phyloP scores from a whole-genome alignment of 176 grass and related monocot genomes.

The Aegilops speltoides region DNA sequence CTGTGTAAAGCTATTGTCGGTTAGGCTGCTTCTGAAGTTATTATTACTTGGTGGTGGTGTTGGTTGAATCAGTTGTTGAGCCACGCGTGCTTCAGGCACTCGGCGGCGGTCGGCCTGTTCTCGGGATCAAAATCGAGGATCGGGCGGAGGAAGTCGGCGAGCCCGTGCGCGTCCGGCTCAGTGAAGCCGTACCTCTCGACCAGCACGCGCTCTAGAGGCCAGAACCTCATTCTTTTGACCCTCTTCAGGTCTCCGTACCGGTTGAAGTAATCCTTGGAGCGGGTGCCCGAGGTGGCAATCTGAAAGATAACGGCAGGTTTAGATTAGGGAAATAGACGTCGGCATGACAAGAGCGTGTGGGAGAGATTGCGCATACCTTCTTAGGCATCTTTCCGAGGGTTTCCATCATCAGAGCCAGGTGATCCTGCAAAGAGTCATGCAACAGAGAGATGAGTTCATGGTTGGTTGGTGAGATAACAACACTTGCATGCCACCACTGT shows the following conservation, averaged over 20 bases:
- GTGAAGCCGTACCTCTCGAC: slow-evolving; percentile 66
- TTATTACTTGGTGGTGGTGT: not conserved
- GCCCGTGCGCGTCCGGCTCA: slow-evolving; percentile 41
- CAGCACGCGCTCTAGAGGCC: slow-evolving; percentile 55
- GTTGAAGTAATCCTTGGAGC: slow-evolving; percentile 83
- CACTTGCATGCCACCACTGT: not conserved
- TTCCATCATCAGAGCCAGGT: slow-evolving; percentile 95
- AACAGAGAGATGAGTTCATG: not conserved
- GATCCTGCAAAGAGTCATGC: slow-evolving; percentile 55
- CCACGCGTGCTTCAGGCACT: slow-evolving; percentile 82
- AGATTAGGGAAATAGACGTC: not conserved
- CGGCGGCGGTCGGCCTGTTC: slow-evolving; percentile 60
- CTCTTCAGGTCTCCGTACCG: slow-evolving; percentile 78
- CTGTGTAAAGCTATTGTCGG: slow-evolving; percentile 31
- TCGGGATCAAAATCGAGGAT: slow-evolving; percentile 77
- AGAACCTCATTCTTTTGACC: slow-evolving; percentile 67
- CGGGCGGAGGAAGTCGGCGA: slow-evolving; percentile 66
- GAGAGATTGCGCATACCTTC: slow-evolving; percentile 44
- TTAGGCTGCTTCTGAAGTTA: not conserved
- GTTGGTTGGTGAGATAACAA: slow-evolving; percentile 16
- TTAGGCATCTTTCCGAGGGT: slow-evolving; percentile 84
- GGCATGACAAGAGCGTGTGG: not conserved
- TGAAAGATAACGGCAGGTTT: slow-evolving; percentile 26
- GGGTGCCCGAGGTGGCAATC: slow-evolving; percentile 68
- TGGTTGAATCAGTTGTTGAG: slow-evolving; percentile 34